Base-by-base conservation (phyloP, 257 asterid species). In the Lantana camara region DNA sequence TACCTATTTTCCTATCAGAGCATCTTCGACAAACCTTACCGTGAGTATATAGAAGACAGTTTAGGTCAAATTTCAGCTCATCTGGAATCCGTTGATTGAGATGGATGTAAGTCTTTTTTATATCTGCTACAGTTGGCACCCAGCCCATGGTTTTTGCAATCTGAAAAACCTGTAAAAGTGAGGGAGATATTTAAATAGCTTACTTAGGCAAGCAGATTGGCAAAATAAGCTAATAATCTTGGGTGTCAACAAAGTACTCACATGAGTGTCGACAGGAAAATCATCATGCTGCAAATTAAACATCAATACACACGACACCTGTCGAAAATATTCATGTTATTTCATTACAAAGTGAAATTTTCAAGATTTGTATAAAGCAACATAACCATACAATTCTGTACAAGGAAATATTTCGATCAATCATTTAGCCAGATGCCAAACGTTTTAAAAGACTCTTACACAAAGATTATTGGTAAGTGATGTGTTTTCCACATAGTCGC, bases 241-340 rank as follows among this genome's bases (percentile, higher is more conserved):
- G 15, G 5, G 7, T n/a, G n/a, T n/a, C n/a, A 37, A 37, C 53
- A 4, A 55, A 49, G 16, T 16, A 69, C 95, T 82, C 81, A 91
- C 97, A 46, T 91, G 97, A 38, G 95, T 85, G 79, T 88, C 97
- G 50, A 88, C 96, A 0, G 96, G 95, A 68, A 91, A 88, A 75
- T 90, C 96, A 56, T 90, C 95, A 53, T 73, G 81, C 59, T 90
- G 96, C 61, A 90, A 85, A 46, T 90, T 82, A 74, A 90, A 88
- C 97, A 90, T 77, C 93, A 90, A 67, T 29, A 90, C 96, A 9
- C 97, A 90, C 4, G 97, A 77, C 69, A 90, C 96, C 97, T 90
- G 85, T 71, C 51, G 81, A 66, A 14, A 67, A 66, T 65, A 27
- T 58, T 57, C 62, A 72, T 62, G 46, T 37, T 35, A 60, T 49